Base-by-base conservation (phyloP, 768 basidiomycete genomes). In the Hypholoma fasciculare region DNA sequence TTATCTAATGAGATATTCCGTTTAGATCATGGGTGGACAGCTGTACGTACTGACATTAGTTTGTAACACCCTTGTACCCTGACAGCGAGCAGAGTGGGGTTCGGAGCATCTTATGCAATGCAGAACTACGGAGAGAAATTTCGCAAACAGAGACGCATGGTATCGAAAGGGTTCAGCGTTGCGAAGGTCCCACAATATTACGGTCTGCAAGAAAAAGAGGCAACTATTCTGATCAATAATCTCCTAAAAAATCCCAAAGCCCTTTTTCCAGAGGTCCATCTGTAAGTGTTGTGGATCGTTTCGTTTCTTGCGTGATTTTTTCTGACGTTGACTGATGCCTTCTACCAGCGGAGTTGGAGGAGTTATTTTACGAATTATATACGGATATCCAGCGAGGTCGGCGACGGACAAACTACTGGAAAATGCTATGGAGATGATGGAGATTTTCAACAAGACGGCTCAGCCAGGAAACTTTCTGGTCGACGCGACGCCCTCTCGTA, bases 331-430 rank as follows among this genome's bases (percentile, higher is more conserved):
- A 16, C 44, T 27, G 8, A 44, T 19, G 37, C 9, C 39, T 20
- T 36, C 23, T 23, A 23, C 23, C 46, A 82, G 81, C 43, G 71
- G 80, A 19, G 77, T 82, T 13, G 84, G 83, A 2, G 73, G 74
- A 6, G 78, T 85, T 50, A 84, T 85, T 16, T 64, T 85, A 56
- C 76, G 79, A 30, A 72, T 85, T 12, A 78, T 83, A 8, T 83
- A 85, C 57, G 84, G 84, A n/a, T 82, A 83, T 49, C 72, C 81
- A 44, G 78, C 82, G 12, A 74, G 78, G 61, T 81, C 82, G 16
- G 68, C 71, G 9, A 66, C 75, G 14, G 83, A 86, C 56, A 78
- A 81, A 0, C 81, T 81, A 54, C 70, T 85, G 6, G 64, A 68
- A 16, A 74, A 80, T 16, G 79, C 80, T 4, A 75, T 85, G 44